Base-by-base conservation (phyloP, 805 yeast species). In the Kodamaea kakaduensis region DNA sequence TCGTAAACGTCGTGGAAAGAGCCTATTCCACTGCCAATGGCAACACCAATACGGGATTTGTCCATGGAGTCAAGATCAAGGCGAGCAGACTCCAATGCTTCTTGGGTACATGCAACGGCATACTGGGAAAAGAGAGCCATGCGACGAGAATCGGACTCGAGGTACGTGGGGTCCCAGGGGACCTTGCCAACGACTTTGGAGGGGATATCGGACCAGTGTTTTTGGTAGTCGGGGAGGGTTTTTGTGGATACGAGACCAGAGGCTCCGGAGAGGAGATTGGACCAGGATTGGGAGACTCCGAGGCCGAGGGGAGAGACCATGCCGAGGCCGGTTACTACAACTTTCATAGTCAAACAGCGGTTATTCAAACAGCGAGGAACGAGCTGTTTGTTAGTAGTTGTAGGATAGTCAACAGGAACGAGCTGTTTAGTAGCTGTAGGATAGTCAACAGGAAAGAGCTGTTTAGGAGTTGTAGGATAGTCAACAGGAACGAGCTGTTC, bases 11-110 rank as follows among this genome's bases (percentile, higher is more conserved):
- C 95, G 12, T 77, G 81, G 31, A 90, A 70, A 2, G 95, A 84
- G 0, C 97, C 97, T 32, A 93, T 84, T 0, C 97, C 96, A 1
- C 95, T 81, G 1, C 97, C 98, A 6, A 90, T 75, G n/a, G 87
- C 80, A 2, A 85, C 88, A 2, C 97, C 94, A 3, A 77, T 53
- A 38, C 35, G 51, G 3, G 29, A 21, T 4, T 20, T 24, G 12
- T 25, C 32, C 18, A 16, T 51, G 1, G 57, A 60, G 1, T 59
- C 38, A 2, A 37, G 38, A 0, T 79, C 73, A 18, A 63, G 22
- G 5, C 69, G 56, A 0, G 97, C 78, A 55, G 85, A 89, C 0
- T 51, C 48, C 7, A 93, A 51, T 0, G 97, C 97, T 55, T 86
- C 89, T 18, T 70, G 55, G 0, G 96, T 71, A 1, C 96, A 86